A percentile compares a stretch with the other conserved stretches of the same genome.
Conservation (phyloP, 2,329 filamentous ascomycete genomes). For the Paecilomyces fulvus region DNA sequence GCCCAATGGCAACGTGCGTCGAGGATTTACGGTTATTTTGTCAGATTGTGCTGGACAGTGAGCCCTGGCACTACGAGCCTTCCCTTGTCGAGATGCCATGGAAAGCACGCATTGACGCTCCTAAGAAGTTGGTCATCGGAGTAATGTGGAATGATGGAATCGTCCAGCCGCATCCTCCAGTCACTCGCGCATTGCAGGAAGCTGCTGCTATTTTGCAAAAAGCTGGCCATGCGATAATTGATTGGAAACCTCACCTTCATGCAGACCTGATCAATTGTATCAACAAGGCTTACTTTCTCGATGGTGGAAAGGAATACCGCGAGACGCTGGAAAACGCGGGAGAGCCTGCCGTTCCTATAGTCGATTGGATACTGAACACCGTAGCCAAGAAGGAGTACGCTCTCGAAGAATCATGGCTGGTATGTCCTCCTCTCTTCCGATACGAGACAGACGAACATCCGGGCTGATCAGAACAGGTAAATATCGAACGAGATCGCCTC, state of each 20-base stretch:
- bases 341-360: background rate
- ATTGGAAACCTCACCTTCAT: background rate
- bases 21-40: background rate
- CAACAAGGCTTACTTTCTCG: background rate
- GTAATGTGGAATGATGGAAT: slow-evolving; percentile 53
- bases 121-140: background rate
- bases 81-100: background rate
- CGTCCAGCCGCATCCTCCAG: slow-evolving; percentile 54
- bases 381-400: background rate
- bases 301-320: background rate
- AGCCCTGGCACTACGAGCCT: background rate
- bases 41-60: background rate
- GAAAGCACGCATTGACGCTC: background rate
- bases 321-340: background rate
- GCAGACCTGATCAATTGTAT: background rate
- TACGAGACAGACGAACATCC: background rate
- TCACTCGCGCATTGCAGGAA: slow-evolving; percentile 39
- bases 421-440: background rate
- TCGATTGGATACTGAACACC: background rate
- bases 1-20: background rate
- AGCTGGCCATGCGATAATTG: background rate
- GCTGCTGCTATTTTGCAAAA: background rate
- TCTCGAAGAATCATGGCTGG: background rate
- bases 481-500: background rate
- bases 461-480: background rate